Percentiles rank a stretch among this genome's conserved stretches.
Conservation (phyloP, 176 grass and related monocot species). For the Melocanna baccifera region DNA sequence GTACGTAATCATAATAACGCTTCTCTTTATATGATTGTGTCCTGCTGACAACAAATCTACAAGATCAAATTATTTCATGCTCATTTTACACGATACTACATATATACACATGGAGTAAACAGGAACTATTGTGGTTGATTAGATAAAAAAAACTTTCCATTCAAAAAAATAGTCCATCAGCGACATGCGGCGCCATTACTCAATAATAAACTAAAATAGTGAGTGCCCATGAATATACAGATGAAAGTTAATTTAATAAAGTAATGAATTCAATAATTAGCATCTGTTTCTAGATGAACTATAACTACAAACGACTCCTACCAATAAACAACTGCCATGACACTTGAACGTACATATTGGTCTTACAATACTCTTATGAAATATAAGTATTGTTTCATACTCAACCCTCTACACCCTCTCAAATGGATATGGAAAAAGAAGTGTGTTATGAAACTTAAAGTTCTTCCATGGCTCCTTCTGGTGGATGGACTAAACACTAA, state of each 20-base stretch:
- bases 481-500: no score
- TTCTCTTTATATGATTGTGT: background rate
- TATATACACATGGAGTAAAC: background rate
- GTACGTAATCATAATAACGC: background rate
- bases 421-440: no score
- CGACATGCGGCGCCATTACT: background rate
- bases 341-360: no score
- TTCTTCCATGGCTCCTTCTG: no score
- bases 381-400: no score
- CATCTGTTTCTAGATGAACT: constrained; percentile 3
- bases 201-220: background rate
- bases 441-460: no score
- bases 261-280: constrained; percentile 8
- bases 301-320: background rate
- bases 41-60: background rate
- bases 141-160: background rate
- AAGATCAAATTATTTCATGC: background rate
- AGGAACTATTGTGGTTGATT: background rate
- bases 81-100: background rate
- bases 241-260: background rate
- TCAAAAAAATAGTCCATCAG: background rate
- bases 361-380: no score
- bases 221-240: background rate
- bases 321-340: no score
- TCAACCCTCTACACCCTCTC: no score